Base-by-base conservation (phyloP, 129 eudicot species). In the Lactuca sativa region DNA sequence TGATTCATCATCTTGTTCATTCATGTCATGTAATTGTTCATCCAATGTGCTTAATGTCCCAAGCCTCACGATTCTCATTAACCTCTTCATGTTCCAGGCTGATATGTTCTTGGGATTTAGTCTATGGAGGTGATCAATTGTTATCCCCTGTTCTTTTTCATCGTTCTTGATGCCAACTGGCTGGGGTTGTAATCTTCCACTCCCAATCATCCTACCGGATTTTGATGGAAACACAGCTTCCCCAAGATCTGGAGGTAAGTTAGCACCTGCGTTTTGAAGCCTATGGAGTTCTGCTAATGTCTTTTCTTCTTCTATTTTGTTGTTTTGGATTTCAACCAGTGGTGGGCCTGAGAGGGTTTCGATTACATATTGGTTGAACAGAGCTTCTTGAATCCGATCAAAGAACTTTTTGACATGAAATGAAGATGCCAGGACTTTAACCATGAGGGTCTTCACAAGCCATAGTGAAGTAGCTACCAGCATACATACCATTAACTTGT, bases 81-180 rank as follows among this genome's bases (percentile, higher is more conserved):
- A 75, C 60, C 98, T 86, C 75, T 86, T 89, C 96, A 92, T 92
- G 69, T 83, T 92, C 98, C 98, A 92, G 3, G 98, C 98, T 0
- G 98, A 92, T 7, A 92, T 73, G 70, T 92, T 92, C 74, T 86
- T 84, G 4, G 86, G 91, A 62, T 92, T 92, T 63, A 89, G 67
- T 73, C 79, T 84, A 44, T 92, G 90, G 77, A 92, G 75, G 54
- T 86, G 83, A 54, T 86, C 90, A 44, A 92, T 92, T 0, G 95
- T 55, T 62, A 89, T 89, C 36, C 82, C 83, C 8, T 69, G 77
- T 15, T 74, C 83, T 64, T 79, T 79, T 9, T 82, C 88, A 56
- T 86, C 83, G 52, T 56, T 72, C 59, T 83, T 81, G n/a, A 80
- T 69, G 79, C 95, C 87, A 36, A 56, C 43, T 12, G 81, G 60